Base-by-base conservation (phyloP, 2,329 filamentous ascomycete genomes). In the Ramularia collo-cygni region DNA sequence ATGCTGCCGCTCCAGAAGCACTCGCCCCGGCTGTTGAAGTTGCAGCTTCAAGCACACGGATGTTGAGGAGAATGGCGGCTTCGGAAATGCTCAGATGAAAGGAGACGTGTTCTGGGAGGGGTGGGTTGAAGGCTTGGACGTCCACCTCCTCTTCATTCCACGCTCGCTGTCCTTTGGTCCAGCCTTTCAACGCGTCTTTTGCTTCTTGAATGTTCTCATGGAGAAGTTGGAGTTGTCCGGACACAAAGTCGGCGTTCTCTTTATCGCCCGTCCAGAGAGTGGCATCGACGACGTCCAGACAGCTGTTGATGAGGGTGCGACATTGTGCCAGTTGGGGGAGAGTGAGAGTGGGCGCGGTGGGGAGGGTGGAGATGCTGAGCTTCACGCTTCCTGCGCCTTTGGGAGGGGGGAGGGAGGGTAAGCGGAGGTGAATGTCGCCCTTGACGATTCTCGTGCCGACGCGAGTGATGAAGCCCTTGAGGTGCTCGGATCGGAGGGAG, bases 391-490 rank as follows among this genome's bases (percentile, higher is more conserved):
- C 57, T 7, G 70, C 64, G 17, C 72, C 75, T 34, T 68, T 71
- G 32, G 70, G 69, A 40, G 69, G 70, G 50, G 73, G 68, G 30
- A 85, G 72, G 40, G 81, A 88, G 46, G 77, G 74, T 9, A 95
- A 75, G 37, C 84, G 81, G 26, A 95, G 75, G 58, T 85, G 78
- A 46, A 94, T 75, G 46, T 83, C 82, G 51, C 88, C 90, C 62
- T 94, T 95, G 48, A 94, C 83, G 48, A 98, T 83, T 37, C 83
- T 79, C n/a, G 86, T 86, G 28, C 92, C 92, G 26, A 94, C 79
- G 38, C 92, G 79, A 1, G 90, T 96, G 44, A 96, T 78, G 54
- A 87, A 85, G 13, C 92, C 92, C 64, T 98, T 98, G 47, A 96
- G 80, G 51, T 77, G 79, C 67, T 98, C 92, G 40, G 86, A 90